Evolutionary conservation across 73 alveolate species (phyloP), one percentile per base, ranked within the genome.

Genomic region (Paramecium sexaurelia): DNA sequence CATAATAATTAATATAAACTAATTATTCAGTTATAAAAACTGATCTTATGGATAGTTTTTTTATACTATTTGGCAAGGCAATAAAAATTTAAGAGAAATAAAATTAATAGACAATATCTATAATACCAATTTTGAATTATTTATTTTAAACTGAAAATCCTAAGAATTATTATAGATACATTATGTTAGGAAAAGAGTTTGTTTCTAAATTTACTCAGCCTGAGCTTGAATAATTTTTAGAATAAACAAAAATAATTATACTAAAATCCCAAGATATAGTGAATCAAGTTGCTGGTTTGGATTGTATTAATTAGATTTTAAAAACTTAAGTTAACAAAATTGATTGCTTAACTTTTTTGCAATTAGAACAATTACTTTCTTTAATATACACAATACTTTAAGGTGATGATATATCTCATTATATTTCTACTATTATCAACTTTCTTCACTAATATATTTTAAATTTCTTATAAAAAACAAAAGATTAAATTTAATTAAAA

Each of bases 1-100:
- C 41, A 17, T 36, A 78, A 27, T 3, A 45, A 26, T 61, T 41
- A n/a, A 41, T 45, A 37, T 43, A 45, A 40, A 45, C 45, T 8
- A 32, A 61, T 32, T 61, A 29, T 61, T 61, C 83, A 29, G 39
- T 32, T 29, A 61, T 61, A 3, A 26, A 61, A 29, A 9, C 43
- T 61, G 83, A 61, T 22, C 24, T 78, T 6, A 5, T 78, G 45
- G 90, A 78, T 22, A 45, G 90, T 17, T 78, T 78, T 27, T 78
- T 78, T 24, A 7, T 26, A 11, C 9, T 41, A 4, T 22, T 78
- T 19, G 73, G 73, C 0, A 24, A 19, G 29, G 24, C 29, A 3
- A 32, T 39, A 8, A 40, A 43, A 78, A 26, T 78, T 36, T 11
- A 22, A 24, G 73, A 29, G 10, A 78, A 78, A 78, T 41, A 22